These are phyloP conservation scores for Cladosporium colombiae DNA, from an alignment of 2,329 filamentous ascomycete genomes.

Conservation along the genomic window DNA sequence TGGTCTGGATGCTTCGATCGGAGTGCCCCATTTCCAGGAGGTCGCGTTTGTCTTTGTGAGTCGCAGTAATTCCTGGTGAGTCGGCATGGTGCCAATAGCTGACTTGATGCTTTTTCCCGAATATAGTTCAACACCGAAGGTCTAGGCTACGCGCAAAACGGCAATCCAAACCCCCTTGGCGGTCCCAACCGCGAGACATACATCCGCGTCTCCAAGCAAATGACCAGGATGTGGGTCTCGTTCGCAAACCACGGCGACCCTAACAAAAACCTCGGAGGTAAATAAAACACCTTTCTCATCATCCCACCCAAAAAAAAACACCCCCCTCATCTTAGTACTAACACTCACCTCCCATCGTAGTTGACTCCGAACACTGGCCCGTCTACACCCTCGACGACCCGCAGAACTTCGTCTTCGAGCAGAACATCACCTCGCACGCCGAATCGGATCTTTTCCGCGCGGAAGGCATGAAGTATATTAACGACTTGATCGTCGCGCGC, in stretches of 20 bases:
- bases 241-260: conserved; percentile 53
- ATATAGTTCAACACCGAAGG: conserved; percentile 53
- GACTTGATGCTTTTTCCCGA: too few species aligned
- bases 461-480: conserved; percentile 48
- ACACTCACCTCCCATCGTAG: conserved; percentile 21
- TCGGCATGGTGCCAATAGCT: too few species aligned
- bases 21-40: conserved; percentile 49
- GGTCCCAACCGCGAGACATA: conserved; percentile 39
- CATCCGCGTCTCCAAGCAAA: conserved; percentile 47
- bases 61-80: background rate
- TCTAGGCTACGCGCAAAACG: conserved; percentile 46
- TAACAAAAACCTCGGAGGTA: conserved; percentile 31
- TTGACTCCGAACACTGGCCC: conserved; percentile 40
- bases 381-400: conserved; percentile 40
- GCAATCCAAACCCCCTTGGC: conserved; percentile 31
- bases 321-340: conserved; percentile 26
- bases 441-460: conserved; percentile 48
- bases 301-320: background rate
- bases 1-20: conserved; percentile 30
- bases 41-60: conserved; percentile 53
- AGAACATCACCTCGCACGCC: conserved; percentile 39
- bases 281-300: background rate
- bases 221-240: conserved; percentile 55
- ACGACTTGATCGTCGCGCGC: conserved; percentile 29
- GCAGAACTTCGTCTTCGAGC: conserved; percentile 50